A percentile compares a stretch with the other conserved stretches of the same genome.
Conservation (phyloP, 1,284 basidiomycete species). For the Naganishia sp. region DNA sequence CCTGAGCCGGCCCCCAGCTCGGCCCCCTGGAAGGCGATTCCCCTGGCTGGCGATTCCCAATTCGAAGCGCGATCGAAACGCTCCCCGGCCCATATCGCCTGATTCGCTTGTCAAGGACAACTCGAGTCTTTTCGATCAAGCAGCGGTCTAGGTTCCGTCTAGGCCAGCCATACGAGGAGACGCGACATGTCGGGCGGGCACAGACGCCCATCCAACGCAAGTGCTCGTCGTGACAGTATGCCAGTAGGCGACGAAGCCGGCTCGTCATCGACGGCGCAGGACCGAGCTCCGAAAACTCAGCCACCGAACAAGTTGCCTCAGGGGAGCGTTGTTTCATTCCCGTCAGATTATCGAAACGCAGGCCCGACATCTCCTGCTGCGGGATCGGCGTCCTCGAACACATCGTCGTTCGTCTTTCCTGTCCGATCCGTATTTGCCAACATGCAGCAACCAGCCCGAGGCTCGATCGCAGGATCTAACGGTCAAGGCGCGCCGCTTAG, state of each 20-base stretch:
- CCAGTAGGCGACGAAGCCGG: not conserved
- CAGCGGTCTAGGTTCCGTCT: no score
- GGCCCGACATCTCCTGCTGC: conserved; percentile 15
- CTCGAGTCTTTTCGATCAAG: no score
- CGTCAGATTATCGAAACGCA: not conserved
- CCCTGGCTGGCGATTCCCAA: no score
- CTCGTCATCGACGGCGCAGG: not conserved
- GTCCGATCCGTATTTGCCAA: conserved; percentile 34
- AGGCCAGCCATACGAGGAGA: not conserved
- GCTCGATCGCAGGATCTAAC: not conserved
- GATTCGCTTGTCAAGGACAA: no score
- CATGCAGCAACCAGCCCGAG: conserved; percentile 21
- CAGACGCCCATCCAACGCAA: conserved; percentile 1
- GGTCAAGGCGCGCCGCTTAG: not conserved
- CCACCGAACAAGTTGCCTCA: not conserved
- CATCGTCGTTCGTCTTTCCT: conserved; percentile 32
- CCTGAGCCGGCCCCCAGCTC: no score
- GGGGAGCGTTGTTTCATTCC: not conserved
- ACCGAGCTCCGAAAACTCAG: not conserved
- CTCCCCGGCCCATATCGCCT: no score
- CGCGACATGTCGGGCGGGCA: not conserved
- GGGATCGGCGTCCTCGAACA: conserved; percentile 10
- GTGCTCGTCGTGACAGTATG: not conserved
- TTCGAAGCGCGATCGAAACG: no score
- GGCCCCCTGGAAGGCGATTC: no score